Percentiles rank a stretch among this genome's conserved stretches.
phyloP scores from a whole-genome alignment of 345 rosid genomes.

The Eucalyptus pumila region DNA sequence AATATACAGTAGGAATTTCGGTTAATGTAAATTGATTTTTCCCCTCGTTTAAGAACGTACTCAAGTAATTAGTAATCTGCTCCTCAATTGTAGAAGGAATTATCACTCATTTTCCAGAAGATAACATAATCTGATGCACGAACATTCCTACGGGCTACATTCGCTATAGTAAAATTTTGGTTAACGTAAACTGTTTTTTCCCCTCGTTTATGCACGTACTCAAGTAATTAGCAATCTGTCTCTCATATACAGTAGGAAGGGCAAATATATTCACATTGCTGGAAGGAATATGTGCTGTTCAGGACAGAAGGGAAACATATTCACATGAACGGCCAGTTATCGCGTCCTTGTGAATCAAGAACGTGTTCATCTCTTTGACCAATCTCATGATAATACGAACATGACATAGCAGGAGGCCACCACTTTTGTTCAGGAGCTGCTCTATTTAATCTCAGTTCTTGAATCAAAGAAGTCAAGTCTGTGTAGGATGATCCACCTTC shows the following conservation, averaged over 20 bases:
- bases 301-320: not conserved
- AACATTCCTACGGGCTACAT: not conserved
- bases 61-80: not conserved
- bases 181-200: not conserved
- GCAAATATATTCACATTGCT: not conserved
- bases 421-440: not conserved
- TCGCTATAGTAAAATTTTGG: not conserved
- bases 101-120: not conserved
- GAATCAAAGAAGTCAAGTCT: not conserved
- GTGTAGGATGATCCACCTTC: slow-evolving; percentile 12
- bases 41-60: not conserved
- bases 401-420: not conserved
- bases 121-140: not conserved
- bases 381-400: not conserved
- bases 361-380: not conserved
- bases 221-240: not conserved
- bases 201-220: not conserved
- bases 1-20: not conserved
- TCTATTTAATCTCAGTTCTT: not conserved
- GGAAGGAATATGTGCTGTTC: not conserved
- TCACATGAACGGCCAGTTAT: not conserved
- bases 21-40: not conserved
- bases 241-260: not conserved
- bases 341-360: not conserved
- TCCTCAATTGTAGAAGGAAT: not conserved